Evolutionary conservation across 176 grass and related monocot species (phyloP), one percentile per base, ranked within the genome.

Genomic region (Phragmites australis): DNA sequence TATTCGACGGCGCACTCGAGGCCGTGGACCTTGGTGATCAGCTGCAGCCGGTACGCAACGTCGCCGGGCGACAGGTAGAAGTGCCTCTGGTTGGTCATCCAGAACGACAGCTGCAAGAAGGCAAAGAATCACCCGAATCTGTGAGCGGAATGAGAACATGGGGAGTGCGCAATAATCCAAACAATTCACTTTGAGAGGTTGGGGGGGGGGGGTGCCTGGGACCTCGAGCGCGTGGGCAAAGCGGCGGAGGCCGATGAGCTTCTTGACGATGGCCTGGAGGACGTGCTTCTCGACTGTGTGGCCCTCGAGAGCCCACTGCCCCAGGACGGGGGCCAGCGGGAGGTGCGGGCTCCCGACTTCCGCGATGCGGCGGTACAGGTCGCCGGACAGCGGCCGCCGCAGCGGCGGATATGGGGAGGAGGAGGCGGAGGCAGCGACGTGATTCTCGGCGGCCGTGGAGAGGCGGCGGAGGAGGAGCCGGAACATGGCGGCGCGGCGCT

Each of bases 181-280:
- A 2, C 8, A 34, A 67, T n/a, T n/a, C n/a, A n/a, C n/a, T 26
- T 62, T 22, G 32, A 48, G 31, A 21, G 52, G 39, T 57, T 15
- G 10, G 65, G 23, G 56, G 25, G 42, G 50, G 17, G 57, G 43
- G 41, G 42, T 21, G 56, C 4, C 59, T 27, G 8, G 9, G 19
- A 91, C 89, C 81, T 91, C 85, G 41, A 91, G 89, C 17, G 89
- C 85, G 56, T 91, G 89, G 66, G 89, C 29, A 56, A 76, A 91
- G 57, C 89, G 81, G 63, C 25, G 66, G 50, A 71, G 31, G 13
- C 9, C 3, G 62, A 31, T 29, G 56, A 87, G 82, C 41, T 77
- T 42, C 89, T 87, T 87, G 81, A 91, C 15, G 19, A 87, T 87
- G 41, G 14, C 8, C 81, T 87, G 85, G 76, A 87, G 31, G 26